Conservation (phyloP, 257 asterid genomes). For the Nicotiana undulata region DNA sequence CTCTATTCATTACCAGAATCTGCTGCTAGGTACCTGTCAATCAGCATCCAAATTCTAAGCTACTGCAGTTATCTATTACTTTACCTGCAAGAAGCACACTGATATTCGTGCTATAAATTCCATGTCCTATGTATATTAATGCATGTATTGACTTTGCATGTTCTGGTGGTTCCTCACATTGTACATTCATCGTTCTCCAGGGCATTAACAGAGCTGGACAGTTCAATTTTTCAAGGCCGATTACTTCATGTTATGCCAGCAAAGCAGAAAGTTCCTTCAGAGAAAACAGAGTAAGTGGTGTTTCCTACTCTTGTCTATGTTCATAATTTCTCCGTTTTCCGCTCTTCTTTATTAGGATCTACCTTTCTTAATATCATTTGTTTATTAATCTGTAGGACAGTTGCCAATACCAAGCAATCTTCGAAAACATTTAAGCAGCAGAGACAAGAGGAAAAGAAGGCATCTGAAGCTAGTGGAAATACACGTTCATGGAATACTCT, state of each 20-base stretch:
- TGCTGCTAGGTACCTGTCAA: conserved; percentile 62
- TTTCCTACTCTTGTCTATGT: neutral
- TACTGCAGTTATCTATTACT: neutral
- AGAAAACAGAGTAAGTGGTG: conserved; percentile 41
- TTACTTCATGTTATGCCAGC: conserved; percentile 90
- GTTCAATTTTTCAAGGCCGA: conserved; percentile 85
- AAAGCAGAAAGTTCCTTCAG: conserved; percentile 41
- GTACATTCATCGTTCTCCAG: conserved; percentile 24
- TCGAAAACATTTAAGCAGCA: conserved; percentile 64
- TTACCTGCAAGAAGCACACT: neutral
- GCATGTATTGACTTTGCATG: neutral
- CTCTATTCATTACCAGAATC: conserved; percentile 73
- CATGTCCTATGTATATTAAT: neutral
- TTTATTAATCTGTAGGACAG: conserved; percentile 32
- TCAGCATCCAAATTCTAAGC: conserved; percentile 6
- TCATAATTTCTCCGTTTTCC: neutral
- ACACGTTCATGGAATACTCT: conserved; percentile 83
- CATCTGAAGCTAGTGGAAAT: conserved; percentile 83
- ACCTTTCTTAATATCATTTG: neutral
- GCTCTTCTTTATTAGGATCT: neutral
- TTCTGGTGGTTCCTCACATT: neutral
- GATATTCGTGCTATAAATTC: neutral
- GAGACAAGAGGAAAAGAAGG: conserved; percentile 65
- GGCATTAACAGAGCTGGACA: conserved; percentile 80
- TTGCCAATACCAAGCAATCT: conserved; percentile 26